Evolutionary conservation across 2,329 filamentous ascomycete species (phyloP).

Genomic region (Mycosphaerella sp.): DNA sequence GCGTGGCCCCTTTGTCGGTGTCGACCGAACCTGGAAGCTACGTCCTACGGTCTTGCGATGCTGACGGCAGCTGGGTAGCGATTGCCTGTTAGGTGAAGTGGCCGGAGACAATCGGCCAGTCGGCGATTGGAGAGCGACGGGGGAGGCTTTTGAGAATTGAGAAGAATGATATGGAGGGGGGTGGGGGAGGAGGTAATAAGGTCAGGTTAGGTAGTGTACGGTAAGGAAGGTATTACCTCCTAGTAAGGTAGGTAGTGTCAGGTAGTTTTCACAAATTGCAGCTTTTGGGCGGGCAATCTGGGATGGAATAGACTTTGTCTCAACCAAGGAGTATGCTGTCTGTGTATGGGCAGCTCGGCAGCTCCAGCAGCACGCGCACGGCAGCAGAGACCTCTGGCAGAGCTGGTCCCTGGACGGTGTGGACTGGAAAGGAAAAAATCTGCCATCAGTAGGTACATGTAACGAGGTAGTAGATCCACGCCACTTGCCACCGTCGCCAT

Average conservation of each 20-base stretch:
- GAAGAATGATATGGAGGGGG: background rate
- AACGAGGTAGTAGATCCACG: background rate
- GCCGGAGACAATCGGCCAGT: background rate
- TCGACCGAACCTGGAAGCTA: background rate
- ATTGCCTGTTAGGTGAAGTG: background rate
- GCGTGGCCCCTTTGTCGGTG: background rate
- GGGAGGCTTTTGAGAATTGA: background rate
- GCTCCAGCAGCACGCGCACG: too few species aligned
- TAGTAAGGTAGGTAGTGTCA: too few species aligned
- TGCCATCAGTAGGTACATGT: background rate
- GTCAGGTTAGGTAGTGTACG: too few species aligned
- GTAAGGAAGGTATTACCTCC: too few species aligned
- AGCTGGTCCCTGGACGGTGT: background rate
- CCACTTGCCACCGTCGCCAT: background rate
- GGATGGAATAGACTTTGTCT: background rate
- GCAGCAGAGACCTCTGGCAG: background rate
- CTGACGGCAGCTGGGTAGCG: background rate
- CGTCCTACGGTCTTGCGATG: background rate
- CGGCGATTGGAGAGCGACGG: background rate
- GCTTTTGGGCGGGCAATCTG: too few species aligned
- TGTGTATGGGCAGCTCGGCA: too few species aligned
- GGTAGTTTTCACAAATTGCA: too few species aligned
- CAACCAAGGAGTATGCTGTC: too few species aligned
- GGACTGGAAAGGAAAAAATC: background rate
- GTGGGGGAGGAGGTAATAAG: too few species aligned